Conservation (phyloP, 2,329 filamentous ascomycete species). For the Purpureocillium takamizusanense region DNA sequence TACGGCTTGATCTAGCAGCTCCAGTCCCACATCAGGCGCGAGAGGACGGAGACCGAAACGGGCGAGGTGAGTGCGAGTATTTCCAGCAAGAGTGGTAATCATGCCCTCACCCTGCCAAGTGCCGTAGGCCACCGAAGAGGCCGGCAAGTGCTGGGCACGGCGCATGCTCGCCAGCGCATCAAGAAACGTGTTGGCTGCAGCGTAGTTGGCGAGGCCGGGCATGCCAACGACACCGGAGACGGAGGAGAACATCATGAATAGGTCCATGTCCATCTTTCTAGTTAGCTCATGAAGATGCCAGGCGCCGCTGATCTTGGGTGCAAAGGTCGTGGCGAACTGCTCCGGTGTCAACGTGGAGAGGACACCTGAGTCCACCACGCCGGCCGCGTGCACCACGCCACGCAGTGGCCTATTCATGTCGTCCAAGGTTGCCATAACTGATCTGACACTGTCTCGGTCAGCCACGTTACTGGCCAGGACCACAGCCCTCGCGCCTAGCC, state of each 20-base stretch:
- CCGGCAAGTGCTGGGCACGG: slow-evolving; percentile 9
- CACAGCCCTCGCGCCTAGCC: slow-evolving; percentile 6
- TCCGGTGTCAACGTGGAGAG: slow-evolving; percentile 20
- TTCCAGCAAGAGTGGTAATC: slow-evolving; percentile 3
- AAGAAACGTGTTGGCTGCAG: slow-evolving; percentile 29
- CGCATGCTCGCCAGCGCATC: slow-evolving; percentile 26
- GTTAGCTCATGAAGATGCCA: slow-evolving; percentile 21
- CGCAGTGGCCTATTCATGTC: slow-evolving; percentile 4
- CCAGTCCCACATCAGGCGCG: slow-evolving; percentile 2
- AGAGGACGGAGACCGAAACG: slow-evolving; percentile 6
- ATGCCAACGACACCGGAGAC: slow-evolving; percentile 22
- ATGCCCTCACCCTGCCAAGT: slow-evolving; percentile 5
- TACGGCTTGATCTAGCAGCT: slow-evolving; percentile 2
- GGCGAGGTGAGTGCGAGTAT: slow-evolving; percentile 3
- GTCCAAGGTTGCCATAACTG: slow-evolving; percentile 5
- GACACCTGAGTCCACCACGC: slow-evolving; percentile 6
- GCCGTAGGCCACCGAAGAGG: slow-evolving; percentile 6
- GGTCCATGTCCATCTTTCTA: slow-evolving; percentile 14
- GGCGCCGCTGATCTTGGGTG: slow-evolving; percentile 21
- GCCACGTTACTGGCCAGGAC: slow-evolving; percentile 6
- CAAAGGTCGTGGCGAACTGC: slow-evolving; percentile 14
- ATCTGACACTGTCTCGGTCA: slow-evolving; percentile 2
- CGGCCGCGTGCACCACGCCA: slow-evolving; percentile 9
- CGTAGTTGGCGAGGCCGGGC: slow-evolving; percentile 27
- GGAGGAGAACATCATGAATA: slow-evolving; percentile 27